Evolutionary conservation across 371 early-diverging fungal species (phyloP).

Genomic region (Mucor racemosus): DNA sequence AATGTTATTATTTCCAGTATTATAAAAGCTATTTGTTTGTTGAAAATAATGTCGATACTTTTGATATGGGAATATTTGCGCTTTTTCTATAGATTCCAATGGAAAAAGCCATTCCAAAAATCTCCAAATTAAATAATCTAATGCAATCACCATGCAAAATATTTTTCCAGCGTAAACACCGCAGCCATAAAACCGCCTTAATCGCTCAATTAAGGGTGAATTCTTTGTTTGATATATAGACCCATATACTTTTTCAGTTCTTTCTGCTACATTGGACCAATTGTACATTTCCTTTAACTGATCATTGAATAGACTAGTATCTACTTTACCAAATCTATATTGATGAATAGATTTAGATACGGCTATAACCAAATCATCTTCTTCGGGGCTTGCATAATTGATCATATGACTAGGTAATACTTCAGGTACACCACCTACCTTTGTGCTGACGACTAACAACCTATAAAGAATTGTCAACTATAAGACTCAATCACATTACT

Average conservation of each 20-base stretch:
- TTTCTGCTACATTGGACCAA: conserved; percentile 93
- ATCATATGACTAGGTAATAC: conserved; percentile 97
- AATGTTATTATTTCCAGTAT: neutral
- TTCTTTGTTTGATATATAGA: conserved; percentile 65
- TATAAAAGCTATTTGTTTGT: conserved; percentile 3
- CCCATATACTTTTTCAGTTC: conserved; percentile 89
- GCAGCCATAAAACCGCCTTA: conserved; percentile 86
- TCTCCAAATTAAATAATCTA: conserved; percentile 82
- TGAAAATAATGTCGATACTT: conserved; percentile 50
- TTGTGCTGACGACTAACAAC: conserved; percentile 95
- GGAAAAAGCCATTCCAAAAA: conserved; percentile 90
- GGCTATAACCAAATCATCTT: conserved; percentile 82
- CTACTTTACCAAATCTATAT: conserved; percentile 69
- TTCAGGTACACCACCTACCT: conserved; percentile 99
- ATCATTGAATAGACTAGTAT: conserved; percentile 78
- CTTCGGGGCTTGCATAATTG: conserved; percentile 91
- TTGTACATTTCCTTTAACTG: conserved; percentile 92
- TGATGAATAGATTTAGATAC: conserved; percentile 77
- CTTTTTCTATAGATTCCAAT: conserved; percentile 69
- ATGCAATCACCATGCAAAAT: conserved; percentile 86
- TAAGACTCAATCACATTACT: neutral
- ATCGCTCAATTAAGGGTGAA: conserved; percentile 83
- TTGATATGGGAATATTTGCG: conserved; percentile 67
- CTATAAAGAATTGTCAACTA: conserved; percentile 45
- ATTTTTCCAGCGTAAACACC: conserved; percentile 94